phyloP scores from a whole-genome alignment of 192 early-diverging fungal species.

The Backusella morwellensis region DNA sequence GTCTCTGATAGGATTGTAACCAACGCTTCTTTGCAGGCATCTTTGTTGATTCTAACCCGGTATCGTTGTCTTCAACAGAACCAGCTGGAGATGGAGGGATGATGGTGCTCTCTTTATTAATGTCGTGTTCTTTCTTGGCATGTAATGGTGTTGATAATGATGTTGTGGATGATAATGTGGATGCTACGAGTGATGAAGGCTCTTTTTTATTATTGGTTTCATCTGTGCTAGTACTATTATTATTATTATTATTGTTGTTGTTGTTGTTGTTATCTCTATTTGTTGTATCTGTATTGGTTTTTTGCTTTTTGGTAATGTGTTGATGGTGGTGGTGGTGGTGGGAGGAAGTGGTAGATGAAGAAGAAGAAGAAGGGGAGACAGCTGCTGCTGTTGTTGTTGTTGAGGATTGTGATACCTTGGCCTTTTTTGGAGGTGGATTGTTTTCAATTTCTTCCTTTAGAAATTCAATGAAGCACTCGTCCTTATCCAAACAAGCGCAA shows the following conservation, averaged over 20 bases:
- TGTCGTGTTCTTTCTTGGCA: background rate
- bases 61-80: conserved; percentile 4
- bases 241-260: no score
- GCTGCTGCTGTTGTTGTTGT: background rate
- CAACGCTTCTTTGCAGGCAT: background rate
- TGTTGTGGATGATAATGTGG: background rate
- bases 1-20: background rate
- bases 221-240: background rate
- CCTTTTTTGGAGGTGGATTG: background rate
- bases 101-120: background rate
- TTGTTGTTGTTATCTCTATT: background rate
- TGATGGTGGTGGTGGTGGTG: background rate
- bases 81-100: conserved; percentile 3
- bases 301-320: background rate
- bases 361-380: background rate
- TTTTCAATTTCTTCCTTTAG: conserved; percentile 34
- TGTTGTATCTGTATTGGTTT: background rate
- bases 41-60: background rate
- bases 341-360: background rate
- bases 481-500: conserved; percentile 46
- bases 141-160: background rate
- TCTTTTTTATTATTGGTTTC: background rate
- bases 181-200: background rate
- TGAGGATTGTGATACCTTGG: background rate
- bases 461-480: conserved; percentile 42